Base-by-base conservation (phyloP, 192 early-diverging fungal genomes). In the Linnemannia elongata region DNA sequence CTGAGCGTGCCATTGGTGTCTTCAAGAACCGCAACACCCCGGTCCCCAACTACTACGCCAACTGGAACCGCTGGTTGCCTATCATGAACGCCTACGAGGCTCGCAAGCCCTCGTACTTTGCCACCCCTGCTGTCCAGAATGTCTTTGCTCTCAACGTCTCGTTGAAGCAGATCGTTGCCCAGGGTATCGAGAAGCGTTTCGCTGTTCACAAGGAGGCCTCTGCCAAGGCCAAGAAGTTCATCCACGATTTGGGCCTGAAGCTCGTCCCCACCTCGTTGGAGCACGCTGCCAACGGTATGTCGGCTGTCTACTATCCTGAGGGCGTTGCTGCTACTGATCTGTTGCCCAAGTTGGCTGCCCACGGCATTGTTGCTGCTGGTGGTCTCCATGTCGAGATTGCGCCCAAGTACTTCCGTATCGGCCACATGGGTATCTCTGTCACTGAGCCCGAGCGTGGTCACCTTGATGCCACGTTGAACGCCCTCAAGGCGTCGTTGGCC, bases 41-140 rank as follows among this genome's bases (percentile, higher is more conserved):
- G 20, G 94, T 97, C n/a, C 86, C 93, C 30, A 95, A 95, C 49
- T 99, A 99, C 93, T 99, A 96, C 88, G 94, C 93, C 49, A 96
- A 94, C 87, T 98, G 97, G 95, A 92, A 91, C 78, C 96, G 97
- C 79, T 99, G 98, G 98, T 91, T 97, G 84, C 98, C 98, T 72
- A 92, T 99, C 88, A 99, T 99, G 98, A 89, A 94, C 79, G 94
- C 96, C 41, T 99, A 99, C 90, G 98, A 99, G 91, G 94, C 94
- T 1, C 94, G 97, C 77, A 96, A 97, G 75, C 93, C 95, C 39
- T 93, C 93, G 74, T 99, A 99, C 91, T 99, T 99, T 93, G 98
- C 97, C 73, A 99, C 98, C 41, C 98, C 98, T 18, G 94, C 96
- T 66, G 98, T 99, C 69, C 97, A 98, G 91, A 92, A 96, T 54